phyloP scores from a whole-genome alignment of 139 green algal species.

The Klebsormidium nitens region DNA sequence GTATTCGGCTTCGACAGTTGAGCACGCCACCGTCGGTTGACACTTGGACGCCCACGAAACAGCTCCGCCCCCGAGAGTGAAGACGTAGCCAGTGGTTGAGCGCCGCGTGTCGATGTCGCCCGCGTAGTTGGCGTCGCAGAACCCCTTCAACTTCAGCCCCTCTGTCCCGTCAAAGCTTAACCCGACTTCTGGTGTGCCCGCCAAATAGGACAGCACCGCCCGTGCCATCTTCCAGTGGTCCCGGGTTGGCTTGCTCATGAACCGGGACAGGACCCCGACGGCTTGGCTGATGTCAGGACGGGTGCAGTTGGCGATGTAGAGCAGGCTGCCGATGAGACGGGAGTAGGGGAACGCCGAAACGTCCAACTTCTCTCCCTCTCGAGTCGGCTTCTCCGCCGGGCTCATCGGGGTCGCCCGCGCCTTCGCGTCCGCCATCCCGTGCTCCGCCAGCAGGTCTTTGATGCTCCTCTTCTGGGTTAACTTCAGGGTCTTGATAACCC shows the following conservation, averaged over 20 bases:
- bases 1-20: conserved; percentile 9
- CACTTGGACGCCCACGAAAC: neutral
- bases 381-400: too few species aligned
- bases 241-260: neutral
- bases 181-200: conserved; percentile 1
- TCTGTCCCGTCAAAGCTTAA: conserved; percentile 11
- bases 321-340: conserved; percentile 2
- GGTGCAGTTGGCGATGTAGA: conserved; percentile 9
- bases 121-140: conserved; percentile 1
- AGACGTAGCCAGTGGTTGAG: conserved; percentile 10
- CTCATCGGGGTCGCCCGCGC: too few species aligned
- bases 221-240: conserved; percentile 1
- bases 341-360: conserved; percentile 16
- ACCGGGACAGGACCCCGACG: conserved; percentile 1
- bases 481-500: conserved; percentile 27
- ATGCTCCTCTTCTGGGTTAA: conserved; percentile 27
- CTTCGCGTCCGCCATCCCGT: too few species aligned
- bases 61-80: conserved; percentile 3
- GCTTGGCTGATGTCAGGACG: conserved; percentile 12
- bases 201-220: conserved; percentile 1
- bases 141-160: conserved; percentile 9
- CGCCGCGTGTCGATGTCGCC: conserved; percentile 11
- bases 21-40: neutral
- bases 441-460: too few species aligned
- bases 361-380: too few species aligned